Evolutionary conservation across 345 rosid genomes (phyloP).

Genomic region (Boechera stricta): DNA sequence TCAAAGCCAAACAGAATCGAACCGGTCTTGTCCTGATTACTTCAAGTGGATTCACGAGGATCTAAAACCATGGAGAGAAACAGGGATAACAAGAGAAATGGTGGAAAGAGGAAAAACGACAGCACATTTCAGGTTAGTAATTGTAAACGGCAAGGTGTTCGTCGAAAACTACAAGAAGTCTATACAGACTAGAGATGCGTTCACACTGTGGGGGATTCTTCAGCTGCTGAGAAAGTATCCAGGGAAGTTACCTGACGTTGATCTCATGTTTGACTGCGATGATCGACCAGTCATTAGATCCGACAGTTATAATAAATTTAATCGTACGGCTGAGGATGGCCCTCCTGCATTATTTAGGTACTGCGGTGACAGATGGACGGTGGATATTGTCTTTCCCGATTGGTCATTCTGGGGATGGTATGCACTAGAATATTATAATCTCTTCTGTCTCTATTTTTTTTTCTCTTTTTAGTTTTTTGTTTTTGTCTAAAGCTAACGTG

Average conservation of each 20-base stretch:
- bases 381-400: slow-evolving; percentile 56
- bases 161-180: slow-evolving; percentile 59
- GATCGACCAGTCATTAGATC: slow-evolving; percentile 56
- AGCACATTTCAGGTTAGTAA: slow-evolving; percentile 64
- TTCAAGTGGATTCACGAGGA: slow-evolving; percentile 98
- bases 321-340: slow-evolving; percentile 29
- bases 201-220: slow-evolving; percentile 70
- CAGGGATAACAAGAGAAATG: slow-evolving; percentile 69
- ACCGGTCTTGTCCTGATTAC: slow-evolving; percentile 71
- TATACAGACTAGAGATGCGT: slow-evolving; percentile 57
- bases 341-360: slow-evolving; percentile 62
- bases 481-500: slow-evolving; percentile 28
- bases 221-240: slow-evolving; percentile 72
- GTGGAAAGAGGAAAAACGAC: slow-evolving; percentile 52
- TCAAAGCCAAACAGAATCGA: slow-evolving; percentile 29
- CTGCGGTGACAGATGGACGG: slow-evolving; percentile 46
- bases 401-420: slow-evolving; percentile 72
- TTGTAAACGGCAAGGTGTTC: slow-evolving; percentile 59
- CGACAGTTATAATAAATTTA: slow-evolving; percentile 23
- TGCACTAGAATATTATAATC: slow-evolving; percentile 1
- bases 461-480: neutral
- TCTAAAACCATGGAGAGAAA: slow-evolving; percentile 76
- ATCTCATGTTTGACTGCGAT: slow-evolving; percentile 72
- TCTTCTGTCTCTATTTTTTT: neutral
- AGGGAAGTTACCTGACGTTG: slow-evolving; percentile 67